Evolutionary conservation across 768 basidiomycete genomes (phyloP), one percentile per base, ranked within the genome.

Genomic region (Tricholoma furcatifolium): DNA sequence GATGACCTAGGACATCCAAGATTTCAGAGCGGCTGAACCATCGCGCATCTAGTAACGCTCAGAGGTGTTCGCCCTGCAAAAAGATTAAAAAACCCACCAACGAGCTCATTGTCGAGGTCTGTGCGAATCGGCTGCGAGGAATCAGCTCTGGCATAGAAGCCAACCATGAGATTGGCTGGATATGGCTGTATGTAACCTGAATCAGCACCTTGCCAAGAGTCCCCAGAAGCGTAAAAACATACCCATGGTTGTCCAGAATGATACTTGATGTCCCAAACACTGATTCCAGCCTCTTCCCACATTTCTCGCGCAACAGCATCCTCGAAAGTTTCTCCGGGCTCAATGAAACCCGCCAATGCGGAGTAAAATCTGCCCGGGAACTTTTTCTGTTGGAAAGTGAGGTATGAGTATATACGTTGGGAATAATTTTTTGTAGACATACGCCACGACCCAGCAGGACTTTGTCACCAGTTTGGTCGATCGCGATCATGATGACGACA

Each of bases 261-360:
- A 65, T 96, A 98, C 58, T 76, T 77, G 21, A 94, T 80, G 58
- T 92, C 79, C 74, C 86, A 87, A 20, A 92, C 91, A 43, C 78
- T 81, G n/a, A 98, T 80, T 4, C 96, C 96, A 2, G 92, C 91
- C 68, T 98, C 96, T 67, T 99, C 96, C 85, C 92, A 92, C 67
- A 96, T 87, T 68, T 98, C 96, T 35, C 96, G 80, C 47, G 81
- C 76, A 27, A 98, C 94, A 2, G 95, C 88, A 60, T 98, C 94
- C 65, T 99, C 96, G 57, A 97, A 88, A 0, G 89, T 84, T 67
- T 99, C 96, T 9, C 89, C 94, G 4, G 94, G 93, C 66, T 98
- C 96, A 41, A 95, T 80, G 65, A 98, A 98, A 2, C 96, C 96
- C 1, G 95, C 93, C 24, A 98, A 71, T 42, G 92, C 91, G 1